phyloP scores from a whole-genome alignment of 1,284 basidiomycete species.

The Ganoderma sp. region DNA sequence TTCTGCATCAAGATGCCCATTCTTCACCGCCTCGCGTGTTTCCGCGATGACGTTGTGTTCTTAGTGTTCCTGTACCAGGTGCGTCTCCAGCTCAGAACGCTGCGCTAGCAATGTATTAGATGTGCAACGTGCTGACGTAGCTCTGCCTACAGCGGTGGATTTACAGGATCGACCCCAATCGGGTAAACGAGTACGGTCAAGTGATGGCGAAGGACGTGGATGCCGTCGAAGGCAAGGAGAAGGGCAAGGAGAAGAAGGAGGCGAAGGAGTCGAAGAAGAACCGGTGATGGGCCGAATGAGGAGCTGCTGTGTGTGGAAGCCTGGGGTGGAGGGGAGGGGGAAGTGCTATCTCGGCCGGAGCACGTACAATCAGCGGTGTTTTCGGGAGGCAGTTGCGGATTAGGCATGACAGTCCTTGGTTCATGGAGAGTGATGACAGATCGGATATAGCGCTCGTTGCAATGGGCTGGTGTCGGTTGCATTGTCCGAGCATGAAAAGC shows the following conservation, averaged over 20 bases:
- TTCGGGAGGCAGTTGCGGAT: constrained; percentile 18
- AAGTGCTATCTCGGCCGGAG: constrained; percentile 38
- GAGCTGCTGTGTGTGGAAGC: constrained; percentile 16
- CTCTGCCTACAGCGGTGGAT: constrained; percentile 77
- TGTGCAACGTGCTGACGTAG: constrained; percentile 18
- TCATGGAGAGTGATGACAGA: constrained; percentile 29
- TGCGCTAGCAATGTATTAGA: background rate
- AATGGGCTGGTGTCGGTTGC: constrained; percentile 19
- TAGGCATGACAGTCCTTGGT: constrained; percentile 20
- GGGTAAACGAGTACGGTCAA: constrained; percentile 96
- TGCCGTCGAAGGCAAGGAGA: constrained; percentile 45
- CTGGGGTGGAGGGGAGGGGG: constrained; percentile 21
- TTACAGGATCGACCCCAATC: constrained; percentile 92
- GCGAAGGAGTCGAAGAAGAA: constrained; percentile 42
- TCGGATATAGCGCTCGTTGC: constrained; percentile 22
- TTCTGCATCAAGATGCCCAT: constrained; percentile 97
- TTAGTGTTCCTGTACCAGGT: constrained; percentile 86
- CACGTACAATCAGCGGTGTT: constrained; percentile 26
- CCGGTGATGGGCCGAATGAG: constrained; percentile 44
- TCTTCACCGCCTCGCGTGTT: constrained; percentile 88
- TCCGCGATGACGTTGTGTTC: constrained; percentile 93
- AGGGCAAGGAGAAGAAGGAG: constrained; percentile 12
- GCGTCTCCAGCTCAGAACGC: constrained; percentile 23
- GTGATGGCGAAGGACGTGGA: constrained; percentile 64
- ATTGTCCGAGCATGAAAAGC: background rate